Percentiles rank a stretch among this genome's conserved stretches.
Conservation (phyloP, 164 flowering plant species). For the Malania oleifera region DNA sequence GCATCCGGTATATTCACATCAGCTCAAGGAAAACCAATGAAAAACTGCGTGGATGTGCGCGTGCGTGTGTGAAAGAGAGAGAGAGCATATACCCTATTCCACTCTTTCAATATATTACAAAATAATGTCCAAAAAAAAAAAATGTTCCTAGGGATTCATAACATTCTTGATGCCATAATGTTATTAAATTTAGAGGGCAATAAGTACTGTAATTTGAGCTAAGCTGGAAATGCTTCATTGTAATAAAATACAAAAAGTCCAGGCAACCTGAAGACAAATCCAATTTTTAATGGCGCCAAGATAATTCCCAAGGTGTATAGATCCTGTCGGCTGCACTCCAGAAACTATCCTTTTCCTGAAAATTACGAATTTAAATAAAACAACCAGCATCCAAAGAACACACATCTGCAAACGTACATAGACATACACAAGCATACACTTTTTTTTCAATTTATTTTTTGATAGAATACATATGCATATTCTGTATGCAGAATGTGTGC, state of each 20-base stretch:
- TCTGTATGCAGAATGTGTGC: too few species aligned
- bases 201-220: not conserved
- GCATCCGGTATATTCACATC: too few species aligned
- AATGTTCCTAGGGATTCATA: not conserved
- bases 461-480: too few species aligned
- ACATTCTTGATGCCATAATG: not conserved
- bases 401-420: not conserved
- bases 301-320: conserved; percentile 92
- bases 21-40: too few species aligned
- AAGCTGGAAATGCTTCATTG: not conserved
- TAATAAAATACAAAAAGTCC: not conserved
- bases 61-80: too few species aligned
- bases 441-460: not conserved
- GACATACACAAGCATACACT: not conserved
- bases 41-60: too few species aligned
- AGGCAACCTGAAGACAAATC: conserved; percentile 74
- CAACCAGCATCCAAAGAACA: not conserved
- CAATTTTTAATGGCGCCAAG: conserved; percentile 96
- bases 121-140: not conserved
- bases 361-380: conserved; percentile 6
- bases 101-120: conserved; percentile 1
- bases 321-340: conserved; percentile 95
- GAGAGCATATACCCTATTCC: too few species aligned
- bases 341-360: conserved; percentile 89
- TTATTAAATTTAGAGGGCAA: not conserved